Evolutionary conservation across 2,329 filamentous ascomycete genomes (phyloP).

Genomic region (Fusarium paranaense): DNA sequence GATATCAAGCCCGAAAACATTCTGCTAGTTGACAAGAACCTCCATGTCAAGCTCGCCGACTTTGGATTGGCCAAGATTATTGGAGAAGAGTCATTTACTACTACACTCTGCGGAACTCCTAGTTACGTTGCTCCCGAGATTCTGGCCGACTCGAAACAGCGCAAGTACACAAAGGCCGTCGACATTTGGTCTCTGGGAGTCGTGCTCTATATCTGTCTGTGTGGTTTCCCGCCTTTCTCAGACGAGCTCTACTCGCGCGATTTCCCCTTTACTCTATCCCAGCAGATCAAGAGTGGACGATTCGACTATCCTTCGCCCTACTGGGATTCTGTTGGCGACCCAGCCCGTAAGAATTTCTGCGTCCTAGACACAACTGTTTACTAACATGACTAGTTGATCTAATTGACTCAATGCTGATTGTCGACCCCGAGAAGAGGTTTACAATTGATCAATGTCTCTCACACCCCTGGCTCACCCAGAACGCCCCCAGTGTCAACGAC

Average conservation of each 20-base stretch:
- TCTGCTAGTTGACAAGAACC: conserved; percentile 83
- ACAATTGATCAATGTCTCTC: conserved; percentile 90
- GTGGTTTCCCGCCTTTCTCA: conserved; percentile 96
- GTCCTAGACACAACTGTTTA: not conserved
- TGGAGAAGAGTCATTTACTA: conserved; percentile 97
- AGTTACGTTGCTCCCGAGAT: conserved; percentile 98
- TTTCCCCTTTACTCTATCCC: conserved; percentile 88
- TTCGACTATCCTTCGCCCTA: conserved; percentile 98
- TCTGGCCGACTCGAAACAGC: conserved; percentile 80
- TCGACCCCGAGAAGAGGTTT: conserved; percentile 84
- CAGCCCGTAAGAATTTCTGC: conserved; percentile 67
- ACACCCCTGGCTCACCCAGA: conserved; percentile 88
- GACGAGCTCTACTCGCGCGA: conserved; percentile 87
- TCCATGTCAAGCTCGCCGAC: conserved; percentile 92
- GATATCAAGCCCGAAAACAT: conserved; percentile 99
- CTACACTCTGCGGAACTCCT: conserved; percentile 95
- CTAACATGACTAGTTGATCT: conserved; percentile 72
- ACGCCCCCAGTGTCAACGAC: conserved; percentile 73
- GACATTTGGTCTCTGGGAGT: conserved; percentile 99
- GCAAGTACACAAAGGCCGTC: conserved; percentile 93
- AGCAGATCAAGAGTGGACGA: conserved; percentile 88
- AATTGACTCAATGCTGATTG: conserved; percentile 94
- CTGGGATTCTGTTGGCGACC: conserved; percentile 74
- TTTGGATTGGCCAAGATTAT: conserved; percentile 99
- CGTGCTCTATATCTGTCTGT: conserved; percentile 96